Conservation (phyloP, 257 asterid species). For the Coffea canephora region DNA sequence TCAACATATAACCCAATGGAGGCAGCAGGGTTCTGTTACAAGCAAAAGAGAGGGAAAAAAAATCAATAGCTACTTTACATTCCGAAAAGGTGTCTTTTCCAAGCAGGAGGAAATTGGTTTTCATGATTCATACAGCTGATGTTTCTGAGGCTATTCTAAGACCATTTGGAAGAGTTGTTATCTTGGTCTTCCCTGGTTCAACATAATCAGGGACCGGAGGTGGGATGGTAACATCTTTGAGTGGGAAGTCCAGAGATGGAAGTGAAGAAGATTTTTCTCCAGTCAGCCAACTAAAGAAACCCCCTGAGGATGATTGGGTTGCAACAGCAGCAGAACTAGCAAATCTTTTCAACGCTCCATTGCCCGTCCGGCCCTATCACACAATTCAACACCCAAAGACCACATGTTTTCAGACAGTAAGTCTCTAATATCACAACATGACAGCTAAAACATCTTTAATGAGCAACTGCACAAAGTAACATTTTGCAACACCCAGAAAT, state of each 20-base stretch:
- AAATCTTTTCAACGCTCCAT: slow-evolving; percentile 52
- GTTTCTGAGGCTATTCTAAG: slow-evolving; percentile 73
- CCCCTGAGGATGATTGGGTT: slow-evolving; percentile 57
- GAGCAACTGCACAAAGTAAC: not conserved
- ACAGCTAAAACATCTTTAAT: not conserved
- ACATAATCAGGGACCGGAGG: slow-evolving; percentile 75
- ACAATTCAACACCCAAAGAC: not conserved
- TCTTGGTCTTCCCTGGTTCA: slow-evolving; percentile 66
- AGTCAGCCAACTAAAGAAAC: slow-evolving; percentile 64
- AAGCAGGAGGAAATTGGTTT: not conserved
- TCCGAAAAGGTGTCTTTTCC: not conserved
- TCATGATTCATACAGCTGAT: slow-evolving; percentile 55
- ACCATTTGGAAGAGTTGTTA: slow-evolving; percentile 78
- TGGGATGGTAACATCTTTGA: slow-evolving; percentile 58
- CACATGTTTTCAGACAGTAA: not conserved
- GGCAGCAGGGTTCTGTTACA: slow-evolving; percentile 72
- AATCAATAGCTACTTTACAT: not conserved
- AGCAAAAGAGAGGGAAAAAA: not conserved
- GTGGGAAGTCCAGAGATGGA: slow-evolving; percentile 77
- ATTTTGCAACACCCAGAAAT: not conserved
- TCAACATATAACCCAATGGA: slow-evolving; percentile 83
- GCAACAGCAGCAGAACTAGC: slow-evolving; percentile 67
- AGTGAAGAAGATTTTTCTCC: slow-evolving; percentile 57
- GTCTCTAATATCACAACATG: not conserved
- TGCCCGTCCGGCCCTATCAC: slow-evolving; percentile 48